Conservation (phyloP, 2,329 filamentous ascomycete genomes). For the Raffaelea albimanens region DNA sequence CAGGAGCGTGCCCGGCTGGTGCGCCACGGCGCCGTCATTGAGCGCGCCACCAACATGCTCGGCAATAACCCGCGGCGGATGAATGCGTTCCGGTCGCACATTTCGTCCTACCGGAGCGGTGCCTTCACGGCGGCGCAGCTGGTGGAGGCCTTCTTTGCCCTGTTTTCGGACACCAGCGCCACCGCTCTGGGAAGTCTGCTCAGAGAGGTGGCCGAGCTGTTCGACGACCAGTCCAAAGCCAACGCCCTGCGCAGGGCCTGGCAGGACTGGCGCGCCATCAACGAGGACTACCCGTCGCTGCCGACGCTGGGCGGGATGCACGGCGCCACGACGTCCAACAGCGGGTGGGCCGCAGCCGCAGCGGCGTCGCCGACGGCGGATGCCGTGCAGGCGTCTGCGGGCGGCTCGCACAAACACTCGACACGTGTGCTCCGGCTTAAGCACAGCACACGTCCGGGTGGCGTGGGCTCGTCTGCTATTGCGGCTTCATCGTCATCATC, state of each 20-base stretch:
- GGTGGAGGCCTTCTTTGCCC: constrained; percentile 76
- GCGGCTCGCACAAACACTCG: constrained; percentile 34
- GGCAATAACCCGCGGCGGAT: constrained; percentile 69
- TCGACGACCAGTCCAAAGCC: constrained; percentile 70
- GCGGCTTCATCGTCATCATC: constrained; percentile 9
- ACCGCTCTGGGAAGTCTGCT: constrained; percentile 79
- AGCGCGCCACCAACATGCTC: constrained; percentile 73
- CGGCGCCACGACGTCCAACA: constrained; percentile 46
- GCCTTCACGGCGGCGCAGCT: constrained; percentile 64
- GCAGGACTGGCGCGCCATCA: constrained; percentile 93
- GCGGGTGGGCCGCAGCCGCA: constrained; percentile 52
- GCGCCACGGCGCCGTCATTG: constrained; percentile 75
- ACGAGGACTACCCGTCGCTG: constrained; percentile 87
- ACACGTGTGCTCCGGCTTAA: constrained; percentile 49
- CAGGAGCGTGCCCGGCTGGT: constrained; percentile 74
- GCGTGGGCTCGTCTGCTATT: constrained; percentile 13
- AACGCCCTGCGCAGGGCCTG: constrained; percentile 71
- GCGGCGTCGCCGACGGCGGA: constrained; percentile 48
- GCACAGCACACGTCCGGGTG: constrained; percentile 42
- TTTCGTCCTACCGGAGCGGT: constrained; percentile 68
- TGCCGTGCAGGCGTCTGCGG: constrained; percentile 19
- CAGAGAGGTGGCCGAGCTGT: constrained; percentile 85
- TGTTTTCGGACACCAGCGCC: constrained; percentile 71
- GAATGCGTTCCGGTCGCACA: constrained; percentile 63
- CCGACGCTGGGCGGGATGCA: constrained; percentile 65